These are phyloP conservation scores for Crithidia mellificae DNA, from an alignment of 208 protist genomes.

Conservation along the genomic window DNA sequence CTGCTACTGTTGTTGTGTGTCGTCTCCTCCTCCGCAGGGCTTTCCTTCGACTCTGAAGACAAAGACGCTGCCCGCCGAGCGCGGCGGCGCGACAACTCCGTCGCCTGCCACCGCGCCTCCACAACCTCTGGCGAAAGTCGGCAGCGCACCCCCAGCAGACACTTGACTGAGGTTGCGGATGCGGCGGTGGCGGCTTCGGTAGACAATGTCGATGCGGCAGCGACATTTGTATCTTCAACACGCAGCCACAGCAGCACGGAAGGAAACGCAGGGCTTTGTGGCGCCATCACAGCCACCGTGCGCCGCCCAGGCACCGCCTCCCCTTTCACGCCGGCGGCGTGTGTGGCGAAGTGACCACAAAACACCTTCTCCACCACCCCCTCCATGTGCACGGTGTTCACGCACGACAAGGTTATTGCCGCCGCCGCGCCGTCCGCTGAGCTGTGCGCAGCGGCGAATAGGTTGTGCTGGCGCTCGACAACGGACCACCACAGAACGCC, in stretches of 20 bases:
- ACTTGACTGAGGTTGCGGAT: not conserved
- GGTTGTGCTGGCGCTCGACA: conserved; percentile 8
- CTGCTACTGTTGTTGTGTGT: not conserved
- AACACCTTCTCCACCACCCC: conserved; percentile 47
- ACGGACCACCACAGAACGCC: conserved; percentile 21
- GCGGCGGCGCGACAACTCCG: not conserved
- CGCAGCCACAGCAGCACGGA: conserved; percentile 54
- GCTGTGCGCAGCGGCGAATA: conserved; percentile 24
- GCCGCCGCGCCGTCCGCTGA: conserved; percentile 1
- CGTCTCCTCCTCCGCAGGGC: too few species aligned
- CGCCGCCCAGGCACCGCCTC: conserved; percentile 7
- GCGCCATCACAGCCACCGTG: conserved; percentile 7
- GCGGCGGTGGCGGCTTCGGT: too few species aligned
- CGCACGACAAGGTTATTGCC: conserved; percentile 2
- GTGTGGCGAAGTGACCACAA: conserved; percentile 32
- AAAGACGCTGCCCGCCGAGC: too few species aligned
- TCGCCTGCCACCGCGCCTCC: conserved; percentile 12
- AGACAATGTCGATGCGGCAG: too few species aligned
- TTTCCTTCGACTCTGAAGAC: too few species aligned
- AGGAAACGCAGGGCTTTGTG: not conserved
- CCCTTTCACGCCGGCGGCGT: conserved; percentile 12
- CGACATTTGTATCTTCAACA: conserved; percentile 24
- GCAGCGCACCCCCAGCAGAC: conserved; percentile 50
- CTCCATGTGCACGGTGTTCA: conserved; percentile 57
- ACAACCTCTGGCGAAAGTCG: conserved; percentile 26